phyloP scores from a whole-genome alignment of 2,329 filamentous ascomycete species.

The Fusarium tricinctum region DNA sequence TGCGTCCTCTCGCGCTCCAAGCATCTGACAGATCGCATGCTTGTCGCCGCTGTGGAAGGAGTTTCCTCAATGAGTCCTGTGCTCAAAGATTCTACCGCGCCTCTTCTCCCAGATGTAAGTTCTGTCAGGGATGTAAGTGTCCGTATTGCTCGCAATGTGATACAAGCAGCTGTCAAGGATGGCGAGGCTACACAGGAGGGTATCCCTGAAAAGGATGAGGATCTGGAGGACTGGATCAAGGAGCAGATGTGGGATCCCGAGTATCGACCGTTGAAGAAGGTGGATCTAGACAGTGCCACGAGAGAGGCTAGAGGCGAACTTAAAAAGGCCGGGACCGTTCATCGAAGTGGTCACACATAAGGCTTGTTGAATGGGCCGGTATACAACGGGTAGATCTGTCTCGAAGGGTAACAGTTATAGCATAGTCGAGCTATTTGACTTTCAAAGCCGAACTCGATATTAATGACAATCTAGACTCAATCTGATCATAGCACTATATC shows the following conservation, averaged over 20 bases:
- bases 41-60: slow-evolving; percentile 82
- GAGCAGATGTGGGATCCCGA: slow-evolving; percentile 85
- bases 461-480: slow-evolving; percentile 27
- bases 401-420: neutral
- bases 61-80: slow-evolving; percentile 80
- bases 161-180: slow-evolving; percentile 78
- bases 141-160: slow-evolving; percentile 80
- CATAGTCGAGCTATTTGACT: slow-evolving; percentile 1
- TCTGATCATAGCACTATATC: slow-evolving; percentile 22
- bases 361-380: neutral
- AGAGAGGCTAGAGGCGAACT: slow-evolving; percentile 65
- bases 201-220: slow-evolving; percentile 71
- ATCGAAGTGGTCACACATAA: slow-evolving; percentile 36
- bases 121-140: slow-evolving; percentile 82
- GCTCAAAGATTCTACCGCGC: slow-evolving; percentile 71
- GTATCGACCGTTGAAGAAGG: slow-evolving; percentile 74
- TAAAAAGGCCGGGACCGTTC: slow-evolving; percentile 50
- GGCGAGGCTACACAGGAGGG: slow-evolving; percentile 73
- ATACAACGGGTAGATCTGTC: neutral
- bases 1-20: slow-evolving; percentile 77
- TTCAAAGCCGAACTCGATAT: slow-evolving; percentile 10
- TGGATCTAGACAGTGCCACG: slow-evolving; percentile 65
- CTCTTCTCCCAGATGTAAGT: slow-evolving; percentile 81
- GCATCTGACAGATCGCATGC: slow-evolving; percentile 80
- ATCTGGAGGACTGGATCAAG: slow-evolving; percentile 78